Conservation (phyloP, 1,139 yeast species). For the Candida mesenterica region DNA sequence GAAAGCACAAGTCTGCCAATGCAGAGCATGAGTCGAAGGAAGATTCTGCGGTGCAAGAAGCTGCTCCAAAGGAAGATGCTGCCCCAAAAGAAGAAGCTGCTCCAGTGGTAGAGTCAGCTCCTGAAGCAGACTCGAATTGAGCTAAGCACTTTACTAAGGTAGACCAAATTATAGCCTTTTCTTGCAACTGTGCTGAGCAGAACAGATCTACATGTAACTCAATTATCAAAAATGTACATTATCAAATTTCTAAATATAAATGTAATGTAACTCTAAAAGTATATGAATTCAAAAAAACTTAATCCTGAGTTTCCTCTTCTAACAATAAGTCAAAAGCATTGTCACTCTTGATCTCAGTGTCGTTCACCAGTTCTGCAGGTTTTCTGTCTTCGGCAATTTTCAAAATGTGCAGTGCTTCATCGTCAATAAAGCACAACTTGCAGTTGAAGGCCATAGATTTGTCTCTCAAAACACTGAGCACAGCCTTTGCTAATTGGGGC, state of each 20-base stretch:
- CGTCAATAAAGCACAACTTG: slow-evolving; percentile 42
- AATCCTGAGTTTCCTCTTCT: slow-evolving; percentile 7
- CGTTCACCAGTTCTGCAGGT: background rate
- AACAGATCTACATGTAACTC: no score
- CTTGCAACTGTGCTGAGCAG: no score
- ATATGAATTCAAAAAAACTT: slow-evolving; percentile 1
- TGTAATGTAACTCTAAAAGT: no score
- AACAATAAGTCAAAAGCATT: slow-evolving; percentile 12
- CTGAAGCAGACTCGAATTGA: no score
- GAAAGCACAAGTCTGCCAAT: slow-evolving; percentile 27
- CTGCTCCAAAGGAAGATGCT: background rate
- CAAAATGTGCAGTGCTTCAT: slow-evolving; percentile 29
- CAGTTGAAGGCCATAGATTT: slow-evolving; percentile 51
- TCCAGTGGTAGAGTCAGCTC: no score
- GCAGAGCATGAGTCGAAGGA: slow-evolving; percentile 13
- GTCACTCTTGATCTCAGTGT: slow-evolving; percentile 3
- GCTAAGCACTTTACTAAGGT: no score
- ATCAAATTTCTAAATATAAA: no score
- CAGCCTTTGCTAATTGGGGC: slow-evolving; percentile 28
- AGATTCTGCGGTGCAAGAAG: background rate
- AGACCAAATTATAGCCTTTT: no score
- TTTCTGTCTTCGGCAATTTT: slow-evolving; percentile 25
- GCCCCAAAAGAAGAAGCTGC: background rate
- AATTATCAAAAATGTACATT: no score
- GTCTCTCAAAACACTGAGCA: slow-evolving; percentile 32